Evolutionary conservation across 805 yeast species (phyloP).

Genomic region (Lachancea fermentati): DNA sequence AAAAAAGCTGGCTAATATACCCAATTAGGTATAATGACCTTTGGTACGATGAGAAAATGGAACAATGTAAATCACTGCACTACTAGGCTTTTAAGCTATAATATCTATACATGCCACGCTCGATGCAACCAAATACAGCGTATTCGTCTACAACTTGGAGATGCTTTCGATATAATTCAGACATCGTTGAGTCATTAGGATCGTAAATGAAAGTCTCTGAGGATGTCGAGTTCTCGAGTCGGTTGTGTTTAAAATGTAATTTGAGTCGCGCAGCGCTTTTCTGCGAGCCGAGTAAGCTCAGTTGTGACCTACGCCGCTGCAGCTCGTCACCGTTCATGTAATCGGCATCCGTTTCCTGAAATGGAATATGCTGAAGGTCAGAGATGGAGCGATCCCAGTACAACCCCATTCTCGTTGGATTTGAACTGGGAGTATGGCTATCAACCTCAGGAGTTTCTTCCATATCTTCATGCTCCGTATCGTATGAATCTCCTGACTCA

Average conservation of each 20-base stretch:
- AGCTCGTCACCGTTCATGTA: slow-evolving; percentile 26
- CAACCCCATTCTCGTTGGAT: slow-evolving; percentile 18
- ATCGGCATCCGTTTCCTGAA: slow-evolving; percentile 28
- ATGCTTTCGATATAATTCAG: slow-evolving; percentile 24
- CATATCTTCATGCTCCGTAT: neutral
- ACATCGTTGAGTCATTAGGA: slow-evolving; percentile 21
- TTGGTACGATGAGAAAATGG: neutral
- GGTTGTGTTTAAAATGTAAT: neutral
- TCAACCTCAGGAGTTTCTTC: neutral
- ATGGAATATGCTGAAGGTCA: slow-evolving; percentile 8
- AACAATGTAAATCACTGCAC: too few species aligned
- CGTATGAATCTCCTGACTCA: slow-evolving; percentile 9
- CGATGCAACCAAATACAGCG: slow-evolving; percentile 38
- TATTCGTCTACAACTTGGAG: slow-evolving; percentile 32
- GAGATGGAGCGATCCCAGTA: slow-evolving; percentile 34
- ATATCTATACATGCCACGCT: slow-evolving; percentile 41
- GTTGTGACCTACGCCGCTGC: slow-evolving; percentile 31
- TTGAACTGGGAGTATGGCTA: neutral
- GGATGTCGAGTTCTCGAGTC: neutral
- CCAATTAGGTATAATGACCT: neutral
- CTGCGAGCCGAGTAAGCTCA: slow-evolving; percentile 19
- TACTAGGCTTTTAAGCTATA: slow-evolving; percentile 37
- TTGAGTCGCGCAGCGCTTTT: neutral
- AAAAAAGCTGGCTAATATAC: neutral
- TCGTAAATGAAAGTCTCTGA: slow-evolving; percentile 17